Percentiles rank a stretch among this genome's conserved stretches.
Evolutionary conservation across 352 stramenopile genomes (phyloP).

Genomic region (Phytophthora podocarpi): DNA sequence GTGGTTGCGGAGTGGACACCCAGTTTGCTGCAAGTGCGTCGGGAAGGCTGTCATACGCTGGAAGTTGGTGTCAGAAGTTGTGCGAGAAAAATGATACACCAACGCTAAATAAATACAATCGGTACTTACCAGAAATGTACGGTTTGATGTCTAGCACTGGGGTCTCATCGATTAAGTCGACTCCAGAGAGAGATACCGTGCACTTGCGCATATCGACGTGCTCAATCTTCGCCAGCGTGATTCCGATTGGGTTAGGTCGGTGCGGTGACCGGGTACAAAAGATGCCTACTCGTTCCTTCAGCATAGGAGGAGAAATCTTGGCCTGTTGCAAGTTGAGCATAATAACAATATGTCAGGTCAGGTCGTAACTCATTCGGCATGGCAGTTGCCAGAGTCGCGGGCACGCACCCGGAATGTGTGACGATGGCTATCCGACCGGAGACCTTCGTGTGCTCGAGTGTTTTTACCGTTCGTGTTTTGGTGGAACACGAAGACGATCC

Average conservation of each 20-base stretch:
- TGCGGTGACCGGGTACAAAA: conserved; percentile 97
- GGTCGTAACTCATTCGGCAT: too few species aligned
- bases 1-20: conserved; percentile 45
- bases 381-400: too few species aligned
- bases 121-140: conserved; percentile 89
- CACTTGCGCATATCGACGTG: conserved; percentile 60
- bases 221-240: conserved; percentile 91
- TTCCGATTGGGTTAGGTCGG: conserved; percentile 95
- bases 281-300: conserved; percentile 90
- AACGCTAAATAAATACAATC: neutral
- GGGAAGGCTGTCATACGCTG: conserved; percentile 59
- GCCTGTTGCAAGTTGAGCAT: conserved; percentile 35
- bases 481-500: conserved; percentile 91
- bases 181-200: conserved; percentile 79
- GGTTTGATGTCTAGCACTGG: conserved; percentile 99
- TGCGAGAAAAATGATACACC: too few species aligned
- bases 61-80: neutral
- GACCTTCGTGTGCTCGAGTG: conserved; percentile 56
- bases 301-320: conserved; percentile 70
- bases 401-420: conserved; percentile 59
- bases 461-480: conserved; percentile 91
- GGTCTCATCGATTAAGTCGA: conserved; percentile 96
- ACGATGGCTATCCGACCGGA: conserved; percentile 74
- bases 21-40: conserved; percentile 47
- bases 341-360: neutral